Percentiles rank a stretch among this genome's conserved stretches.
Evolutionary conservation across 495 filamentous ascomycete genomes (phyloP).

Genomic region (Penicillium taxi): DNA sequence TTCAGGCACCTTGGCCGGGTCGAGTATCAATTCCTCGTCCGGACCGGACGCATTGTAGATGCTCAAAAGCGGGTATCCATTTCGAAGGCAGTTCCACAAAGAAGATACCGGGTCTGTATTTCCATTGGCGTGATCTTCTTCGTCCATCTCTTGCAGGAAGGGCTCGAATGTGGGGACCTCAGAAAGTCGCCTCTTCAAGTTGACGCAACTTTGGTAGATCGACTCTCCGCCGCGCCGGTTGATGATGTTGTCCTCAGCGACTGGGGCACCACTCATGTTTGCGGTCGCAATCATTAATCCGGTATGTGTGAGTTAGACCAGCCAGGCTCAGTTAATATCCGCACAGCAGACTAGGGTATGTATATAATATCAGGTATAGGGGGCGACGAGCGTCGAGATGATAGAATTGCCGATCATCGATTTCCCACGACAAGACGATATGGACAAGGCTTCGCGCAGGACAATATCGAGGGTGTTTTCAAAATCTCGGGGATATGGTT

Average conservation of each 20-base stretch:
- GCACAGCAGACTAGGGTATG: constrained; percentile 30
- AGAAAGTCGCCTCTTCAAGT: constrained; percentile 67
- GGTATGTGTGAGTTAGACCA: constrained; percentile 21
- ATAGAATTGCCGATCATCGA: constrained; percentile 29
- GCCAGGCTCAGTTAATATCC: constrained; percentile 30
- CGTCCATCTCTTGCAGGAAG: constrained; percentile 56
- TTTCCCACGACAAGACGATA: constrained; percentile 18
- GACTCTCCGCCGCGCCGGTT: constrained; percentile 89
- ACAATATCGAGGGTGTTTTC: constrained; percentile 48
- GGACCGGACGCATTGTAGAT: constrained; percentile 83
- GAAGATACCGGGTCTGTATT: constrained; percentile 80
- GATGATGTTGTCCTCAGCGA: constrained; percentile 84
- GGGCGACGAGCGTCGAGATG: constrained; percentile 24
- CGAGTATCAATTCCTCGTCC: constrained; percentile 52
- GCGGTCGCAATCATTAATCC: constrained; percentile 32
- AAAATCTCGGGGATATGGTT: no score
- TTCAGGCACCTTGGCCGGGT: constrained; percentile 50
- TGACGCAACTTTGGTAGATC: constrained; percentile 89
- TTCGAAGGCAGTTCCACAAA: constrained; percentile 80
- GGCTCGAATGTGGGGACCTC: constrained; percentile 75
- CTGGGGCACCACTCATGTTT: constrained; percentile 44
- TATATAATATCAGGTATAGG: constrained; percentile 9
- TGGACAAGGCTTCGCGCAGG: constrained; percentile 69
- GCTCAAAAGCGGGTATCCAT: constrained; percentile 74
- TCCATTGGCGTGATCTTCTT: constrained; percentile 49